Evolutionary conservation across 2,329 filamentous ascomycete species (phyloP), one percentile per base, ranked within the genome.

Genomic region (Neonectria coccinea): DNA sequence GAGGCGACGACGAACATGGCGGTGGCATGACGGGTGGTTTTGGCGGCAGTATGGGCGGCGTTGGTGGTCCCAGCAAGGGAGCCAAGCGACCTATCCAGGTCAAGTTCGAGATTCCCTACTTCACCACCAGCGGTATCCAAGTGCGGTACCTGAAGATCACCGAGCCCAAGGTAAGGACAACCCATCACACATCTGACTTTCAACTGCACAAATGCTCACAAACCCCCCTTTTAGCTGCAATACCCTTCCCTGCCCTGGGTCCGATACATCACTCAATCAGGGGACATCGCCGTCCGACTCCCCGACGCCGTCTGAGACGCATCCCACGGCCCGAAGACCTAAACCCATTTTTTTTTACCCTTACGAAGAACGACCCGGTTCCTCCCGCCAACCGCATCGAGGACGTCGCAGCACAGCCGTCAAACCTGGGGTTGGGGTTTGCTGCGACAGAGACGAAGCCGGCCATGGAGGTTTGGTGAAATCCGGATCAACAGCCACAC

Each of bases 41-140:
- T 75, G 95, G 95, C 67, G 95, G 95, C 20, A 97, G 93, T 77
- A 97, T 97, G 94, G 95, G 95, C 64, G 95, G 95, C 69, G 88
- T 96, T 29, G 89, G 87, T n/a, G 86, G 89, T 5, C 79, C 81
- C 20, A 90, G 89, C 63, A 98, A 98, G 83, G 92, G 92, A 20
- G 88, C 88, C 62, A 99, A 98, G 86, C 85, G 96, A 72, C 96
- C 96, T 1, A 99, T 99, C 75, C 95, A 94, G 79, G 96, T 99
- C 83, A 99, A 99, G 84, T 99, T 99, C 79, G 96, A 99, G 84
- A 99, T 99, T 77, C 96, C 96, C n/a, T 99, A 99, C 82, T 99
- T 99, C 79, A 99, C 96, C n/a, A 99, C 97, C 3, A 97, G 92
- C 82, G 96, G 96, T 69, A 99, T 99, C 73, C 97, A 99, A 81